Base-by-base conservation (phyloP, 2,329 filamentous ascomycete genomes). In the Elsinoe perseae region DNA sequence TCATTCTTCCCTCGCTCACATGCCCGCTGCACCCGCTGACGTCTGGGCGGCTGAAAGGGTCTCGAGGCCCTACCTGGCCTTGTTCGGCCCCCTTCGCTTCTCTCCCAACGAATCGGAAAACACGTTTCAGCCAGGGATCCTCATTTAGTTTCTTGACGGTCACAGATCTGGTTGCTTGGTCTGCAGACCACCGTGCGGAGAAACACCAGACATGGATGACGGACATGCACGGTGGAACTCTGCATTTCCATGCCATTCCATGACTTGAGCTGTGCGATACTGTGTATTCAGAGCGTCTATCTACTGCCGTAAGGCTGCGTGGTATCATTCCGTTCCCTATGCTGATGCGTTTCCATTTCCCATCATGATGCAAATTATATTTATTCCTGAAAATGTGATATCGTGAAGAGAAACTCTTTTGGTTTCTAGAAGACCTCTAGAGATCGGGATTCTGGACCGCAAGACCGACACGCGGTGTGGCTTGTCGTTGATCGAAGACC, bases 401-500 rank as follows among this genome's bases (percentile, higher is more conserved):
- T 36, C 48, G n/a, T 52, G 48, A 52, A 52, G 20, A 38, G 32
- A 38, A 38, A 52, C 48, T 12, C 28, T 36, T 25, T 38, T 25
- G 3, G 12, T n/a, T 2, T 7, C 6, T 5, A 2, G n/a, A 25
- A 30, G 18, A 30, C 40, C 10, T n/a, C 25, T 48, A 52, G 2
- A 38, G 25, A 9, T 52, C 25, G 25, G 32, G 32, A n/a, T 52
- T 52, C 30, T 52, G 48, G 8, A 9, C 10, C 14, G 48, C 48
- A 34, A 52, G 30, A 27, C 48, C 48, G 3, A 52, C 48, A 10
- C 48, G 48, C 21, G 48, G 48, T 9, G 48, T 52, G 20, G 28
- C 18, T 20, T 52, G 28, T 25, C 48, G 32, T 25, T 56, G 38
- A 58, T 77, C 72, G 63, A 82, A 82, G 57, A 79, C 77, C 54